phyloP scores from a whole-genome alignment of 2,329 filamentous ascomycete genomes.

The Cephalotrichum gorgonifer region DNA sequence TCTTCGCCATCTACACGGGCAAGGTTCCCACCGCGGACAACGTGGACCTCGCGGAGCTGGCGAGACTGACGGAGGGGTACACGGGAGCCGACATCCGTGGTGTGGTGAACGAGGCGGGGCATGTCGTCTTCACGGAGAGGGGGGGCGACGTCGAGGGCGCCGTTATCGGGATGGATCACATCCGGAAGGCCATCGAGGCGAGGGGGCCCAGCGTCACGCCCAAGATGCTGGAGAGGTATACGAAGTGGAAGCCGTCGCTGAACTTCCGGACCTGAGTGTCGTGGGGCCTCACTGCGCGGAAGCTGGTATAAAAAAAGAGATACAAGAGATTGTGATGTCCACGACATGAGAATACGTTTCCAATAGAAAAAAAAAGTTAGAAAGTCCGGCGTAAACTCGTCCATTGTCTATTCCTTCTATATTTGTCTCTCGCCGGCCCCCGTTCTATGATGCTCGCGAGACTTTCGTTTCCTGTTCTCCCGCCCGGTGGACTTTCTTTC shows the following conservation, averaged over 20 bases:
- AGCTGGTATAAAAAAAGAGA: neutral
- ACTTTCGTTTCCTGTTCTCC: too few relatives aligned
- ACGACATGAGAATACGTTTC: too few relatives aligned
- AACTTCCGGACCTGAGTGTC: constrained; percentile 1
- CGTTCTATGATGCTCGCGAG: too few relatives aligned
- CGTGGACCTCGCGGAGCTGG: constrained; percentile 56
- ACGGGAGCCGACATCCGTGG: constrained; percentile 68
- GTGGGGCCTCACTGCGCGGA: neutral
- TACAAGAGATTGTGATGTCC: neutral
- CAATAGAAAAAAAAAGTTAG: too few relatives aligned
- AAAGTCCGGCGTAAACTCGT: too few relatives aligned
- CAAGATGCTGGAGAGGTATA: constrained; percentile 1
- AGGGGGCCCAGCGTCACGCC: constrained; percentile 1
- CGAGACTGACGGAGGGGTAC: constrained; percentile 59
- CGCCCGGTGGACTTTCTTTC: too few relatives aligned
- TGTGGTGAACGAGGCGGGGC: constrained; percentile 3
- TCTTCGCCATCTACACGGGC: constrained; percentile 58
- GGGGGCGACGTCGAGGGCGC: constrained; percentile 1
- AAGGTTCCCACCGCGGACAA: constrained; percentile 50
- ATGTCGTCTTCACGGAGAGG: constrained; percentile 4
- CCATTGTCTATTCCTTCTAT: too few relatives aligned
- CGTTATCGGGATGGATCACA: constrained; percentile 1
- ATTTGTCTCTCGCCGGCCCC: too few relatives aligned
- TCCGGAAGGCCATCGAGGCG: neutral
- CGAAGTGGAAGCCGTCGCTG: constrained; percentile 6